Evolutionary conservation across 1,284 basidiomycete species (phyloP).

Genomic region (Moesziomyces antarcticus): DNA sequence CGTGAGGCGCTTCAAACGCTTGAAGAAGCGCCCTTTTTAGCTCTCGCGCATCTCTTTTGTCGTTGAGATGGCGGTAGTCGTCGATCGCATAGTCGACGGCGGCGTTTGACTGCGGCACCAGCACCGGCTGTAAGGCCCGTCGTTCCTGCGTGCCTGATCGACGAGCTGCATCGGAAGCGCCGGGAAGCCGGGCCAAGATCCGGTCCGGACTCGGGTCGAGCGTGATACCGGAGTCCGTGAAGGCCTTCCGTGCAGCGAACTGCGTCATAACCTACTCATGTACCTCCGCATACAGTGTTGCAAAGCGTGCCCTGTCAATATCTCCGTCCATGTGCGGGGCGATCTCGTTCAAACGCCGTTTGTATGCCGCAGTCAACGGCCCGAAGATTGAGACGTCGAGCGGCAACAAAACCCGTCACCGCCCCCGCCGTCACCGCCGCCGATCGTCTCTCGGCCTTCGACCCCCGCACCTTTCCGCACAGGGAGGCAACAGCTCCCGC

Average conservation of each 20-base stretch:
- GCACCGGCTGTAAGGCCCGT: neutral
- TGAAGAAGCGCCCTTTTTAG: constrained; percentile 5
- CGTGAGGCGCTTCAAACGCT: neutral
- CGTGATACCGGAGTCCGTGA: constrained; percentile 7
- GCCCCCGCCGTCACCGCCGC: too few relatives aligned
- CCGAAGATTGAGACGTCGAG: too few relatives aligned
- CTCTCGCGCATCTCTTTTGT: neutral
- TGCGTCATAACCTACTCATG: constrained; percentile 3
- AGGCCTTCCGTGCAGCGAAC: constrained; percentile 3
- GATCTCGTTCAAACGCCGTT: too few relatives aligned
- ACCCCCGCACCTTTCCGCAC: too few relatives aligned
- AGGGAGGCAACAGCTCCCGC: too few relatives aligned
- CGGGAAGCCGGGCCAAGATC: constrained; percentile 6
- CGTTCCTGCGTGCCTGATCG: neutral
- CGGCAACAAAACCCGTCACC: too few relatives aligned
- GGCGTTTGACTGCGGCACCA: neutral
- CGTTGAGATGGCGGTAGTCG: neutral
- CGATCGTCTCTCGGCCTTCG: too few relatives aligned
- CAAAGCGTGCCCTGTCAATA: constrained; percentile 13
- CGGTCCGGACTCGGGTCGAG: constrained; percentile 1
- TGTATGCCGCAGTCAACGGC: too few relatives aligned
- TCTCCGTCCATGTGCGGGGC: too few relatives aligned
- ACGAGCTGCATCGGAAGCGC: neutral
- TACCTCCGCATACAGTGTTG: constrained; percentile 13
- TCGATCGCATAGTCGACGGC: constrained; percentile 1